Conservation (phyloP, 176 grass and related monocot genomes). For the Hordeum vulgare region DNA sequence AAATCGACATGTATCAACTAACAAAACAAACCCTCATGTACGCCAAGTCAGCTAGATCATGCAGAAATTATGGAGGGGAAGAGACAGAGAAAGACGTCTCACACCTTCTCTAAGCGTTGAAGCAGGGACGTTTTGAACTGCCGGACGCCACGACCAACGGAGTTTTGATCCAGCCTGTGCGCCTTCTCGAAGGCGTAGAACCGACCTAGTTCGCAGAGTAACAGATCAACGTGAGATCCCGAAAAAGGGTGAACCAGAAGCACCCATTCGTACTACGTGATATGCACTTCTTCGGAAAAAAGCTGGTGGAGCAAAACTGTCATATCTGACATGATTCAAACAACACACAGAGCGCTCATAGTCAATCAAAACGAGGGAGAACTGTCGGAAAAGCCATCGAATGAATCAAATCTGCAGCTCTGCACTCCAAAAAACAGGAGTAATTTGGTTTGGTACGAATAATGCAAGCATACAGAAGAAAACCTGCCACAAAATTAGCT, state of each 20-base stretch:
- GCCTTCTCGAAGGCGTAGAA: conserved; percentile 97
- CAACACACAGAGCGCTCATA: not conserved
- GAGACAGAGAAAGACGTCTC: conserved; percentile 5
- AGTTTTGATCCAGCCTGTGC: conserved; percentile 79
- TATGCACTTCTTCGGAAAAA: not conserved
- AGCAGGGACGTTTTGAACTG: conserved; percentile 91
- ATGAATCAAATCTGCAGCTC: not conserved
- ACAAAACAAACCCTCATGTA: conserved; percentile 8
- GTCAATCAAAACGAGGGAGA: not conserved
- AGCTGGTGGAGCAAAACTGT: not conserved
- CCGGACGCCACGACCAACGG: conserved; percentile 76
- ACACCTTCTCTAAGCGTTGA: conserved; percentile 81
- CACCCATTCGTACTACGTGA: not conserved
- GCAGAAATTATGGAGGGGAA: conserved; percentile 5
- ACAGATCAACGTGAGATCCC: not conserved
- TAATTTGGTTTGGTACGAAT: not conserved
- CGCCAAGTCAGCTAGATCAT: conserved; percentile 12
- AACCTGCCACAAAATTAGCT: not conserved
- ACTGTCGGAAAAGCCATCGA: not conserved
- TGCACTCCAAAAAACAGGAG: not conserved
- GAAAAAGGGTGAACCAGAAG: not conserved
- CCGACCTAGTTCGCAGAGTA: conserved; percentile 45
- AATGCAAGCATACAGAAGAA: not conserved
- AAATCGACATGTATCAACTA: conserved; percentile 19
- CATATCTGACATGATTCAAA: not conserved